Evolutionary conservation across 2,329 filamentous ascomycete genomes (phyloP).

Genomic region (Thielaviopsis cerberus): DNA sequence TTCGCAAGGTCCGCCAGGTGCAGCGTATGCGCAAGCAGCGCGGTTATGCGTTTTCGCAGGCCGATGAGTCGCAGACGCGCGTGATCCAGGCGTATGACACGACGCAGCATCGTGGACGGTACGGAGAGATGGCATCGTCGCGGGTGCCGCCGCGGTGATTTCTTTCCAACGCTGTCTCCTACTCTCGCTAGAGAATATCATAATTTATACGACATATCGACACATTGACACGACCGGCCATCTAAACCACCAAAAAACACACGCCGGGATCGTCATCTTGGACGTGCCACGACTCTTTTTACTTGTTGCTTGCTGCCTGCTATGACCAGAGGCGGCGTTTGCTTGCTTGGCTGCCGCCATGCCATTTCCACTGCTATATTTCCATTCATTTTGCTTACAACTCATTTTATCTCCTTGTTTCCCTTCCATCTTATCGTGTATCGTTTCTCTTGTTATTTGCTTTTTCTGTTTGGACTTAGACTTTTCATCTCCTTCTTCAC

Average conservation of each 20-base stretch:
- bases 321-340: neutral
- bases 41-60: slow-evolving; percentile 94
- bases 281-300: neutral
- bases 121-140: slow-evolving; percentile 72
- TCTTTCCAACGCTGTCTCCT: neutral
- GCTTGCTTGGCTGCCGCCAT: neutral
- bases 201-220: neutral
- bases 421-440: too few relatives aligned
- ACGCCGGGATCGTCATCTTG: neutral
- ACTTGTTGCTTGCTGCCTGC: neutral
- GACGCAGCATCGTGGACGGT: slow-evolving; percentile 72
- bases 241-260: neutral
- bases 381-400: neutral
- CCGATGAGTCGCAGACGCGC: slow-evolving; percentile 86
- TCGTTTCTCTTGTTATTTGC: neutral
- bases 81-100: slow-evolving; percentile 97
- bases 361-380: neutral
- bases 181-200: neutral
- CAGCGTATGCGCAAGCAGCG: slow-evolving; percentile 98
- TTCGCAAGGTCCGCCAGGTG: slow-evolving; percentile 92
- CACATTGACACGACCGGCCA: neutral
- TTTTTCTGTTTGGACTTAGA: neutral
- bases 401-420: neutral
- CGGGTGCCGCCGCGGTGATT: slow-evolving; percentile 15
- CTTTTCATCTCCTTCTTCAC: neutral